A percentile compares a stretch with the other conserved stretches of the same genome.
Evolutionary conservation across 768 basidiomycete species (phyloP).

Genomic region (Neoboletus brunneissimus): DNA sequence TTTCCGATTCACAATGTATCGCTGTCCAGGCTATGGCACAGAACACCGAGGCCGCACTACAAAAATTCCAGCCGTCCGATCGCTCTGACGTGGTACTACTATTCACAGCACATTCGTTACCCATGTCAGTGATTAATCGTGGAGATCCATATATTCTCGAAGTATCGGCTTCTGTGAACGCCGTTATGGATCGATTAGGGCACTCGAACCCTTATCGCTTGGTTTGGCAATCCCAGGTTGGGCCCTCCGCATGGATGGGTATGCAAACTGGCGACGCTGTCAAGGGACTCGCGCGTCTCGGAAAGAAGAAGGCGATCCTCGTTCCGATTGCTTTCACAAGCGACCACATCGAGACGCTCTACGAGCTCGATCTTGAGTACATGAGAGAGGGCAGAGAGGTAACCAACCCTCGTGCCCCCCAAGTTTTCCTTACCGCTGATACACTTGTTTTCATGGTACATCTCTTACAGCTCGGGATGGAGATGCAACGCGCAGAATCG

Average conservation of each 20-base stretch:
- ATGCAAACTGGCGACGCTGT: conserved; percentile 92
- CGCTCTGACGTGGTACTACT: conserved; percentile 78
- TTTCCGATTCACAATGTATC: conserved; percentile 1
- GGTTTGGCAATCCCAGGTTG: conserved; percentile 98
- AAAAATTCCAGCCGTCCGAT: conserved; percentile 68
- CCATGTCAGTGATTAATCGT: conserved; percentile 97
- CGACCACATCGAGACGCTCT: conserved; percentile 98
- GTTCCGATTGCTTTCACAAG: conserved; percentile 98
- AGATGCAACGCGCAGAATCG: conserved; percentile 84
- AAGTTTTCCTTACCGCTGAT: background rate
- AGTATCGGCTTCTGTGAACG: conserved; percentile 89
- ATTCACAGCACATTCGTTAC: conserved; percentile 97
- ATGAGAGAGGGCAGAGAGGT: conserved; percentile 88
- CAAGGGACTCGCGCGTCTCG: conserved; percentile 78
- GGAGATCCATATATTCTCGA: conserved; percentile 97
- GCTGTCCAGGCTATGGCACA: conserved; percentile 77
- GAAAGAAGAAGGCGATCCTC: conserved; percentile 73
- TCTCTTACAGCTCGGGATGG: conserved; percentile 75
- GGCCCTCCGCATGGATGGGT: conserved; percentile 97
- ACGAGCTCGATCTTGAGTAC: conserved; percentile 95
- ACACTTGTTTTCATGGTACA: conserved; percentile 3
- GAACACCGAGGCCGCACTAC: conserved; percentile 79
- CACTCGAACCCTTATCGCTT: conserved; percentile 86
- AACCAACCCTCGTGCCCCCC: conserved; percentile 21
- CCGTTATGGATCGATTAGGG: conserved; percentile 86